phyloP scores from a whole-genome alignment of 2,329 filamentous ascomycete species.

The Fragosphaeria purpurea region DNA sequence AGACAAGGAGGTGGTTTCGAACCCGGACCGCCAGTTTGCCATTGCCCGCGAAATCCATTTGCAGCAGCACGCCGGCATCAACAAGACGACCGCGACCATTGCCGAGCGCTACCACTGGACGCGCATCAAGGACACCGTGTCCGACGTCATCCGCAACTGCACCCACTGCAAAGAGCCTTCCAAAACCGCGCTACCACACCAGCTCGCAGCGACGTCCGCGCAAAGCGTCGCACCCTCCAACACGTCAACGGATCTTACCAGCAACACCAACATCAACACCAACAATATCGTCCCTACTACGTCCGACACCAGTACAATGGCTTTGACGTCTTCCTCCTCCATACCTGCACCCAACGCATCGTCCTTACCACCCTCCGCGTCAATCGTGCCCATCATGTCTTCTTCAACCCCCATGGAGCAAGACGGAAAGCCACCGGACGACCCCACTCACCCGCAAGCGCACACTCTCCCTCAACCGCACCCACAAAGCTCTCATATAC shows the following conservation, averaged over 20 bases:
- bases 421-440: constrained; percentile 8
- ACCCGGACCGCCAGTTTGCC: constrained; percentile 81
- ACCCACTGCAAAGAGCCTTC: constrained; percentile 74
- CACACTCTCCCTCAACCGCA: not conserved
- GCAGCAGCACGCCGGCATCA: constrained; percentile 78
- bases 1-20: constrained; percentile 92
- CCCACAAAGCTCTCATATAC: not conserved
- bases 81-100: constrained; percentile 92
- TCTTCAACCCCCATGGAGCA: constrained; percentile 10
- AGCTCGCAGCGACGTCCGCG: not conserved
- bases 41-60: constrained; percentile 73
- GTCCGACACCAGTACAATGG: not conserved
- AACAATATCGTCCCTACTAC: not conserved
- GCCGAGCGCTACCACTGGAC: constrained; percentile 96
- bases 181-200: constrained; percentile 30
- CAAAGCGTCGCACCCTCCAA: not conserved
- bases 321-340: constrained; percentile 1
- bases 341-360: constrained; percentile 1
- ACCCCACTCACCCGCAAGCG: not conserved
- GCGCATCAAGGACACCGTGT: constrained; percentile 94
- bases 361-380: constrained; percentile 2
- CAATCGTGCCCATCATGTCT: not conserved
- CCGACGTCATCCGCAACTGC: constrained; percentile 87
- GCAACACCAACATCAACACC: not conserved
- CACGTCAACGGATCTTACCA: constrained; percentile 2